phyloP scores from a whole-genome alignment of 2,329 filamentous ascomycete genomes.

The Capronia coronata region DNA sequence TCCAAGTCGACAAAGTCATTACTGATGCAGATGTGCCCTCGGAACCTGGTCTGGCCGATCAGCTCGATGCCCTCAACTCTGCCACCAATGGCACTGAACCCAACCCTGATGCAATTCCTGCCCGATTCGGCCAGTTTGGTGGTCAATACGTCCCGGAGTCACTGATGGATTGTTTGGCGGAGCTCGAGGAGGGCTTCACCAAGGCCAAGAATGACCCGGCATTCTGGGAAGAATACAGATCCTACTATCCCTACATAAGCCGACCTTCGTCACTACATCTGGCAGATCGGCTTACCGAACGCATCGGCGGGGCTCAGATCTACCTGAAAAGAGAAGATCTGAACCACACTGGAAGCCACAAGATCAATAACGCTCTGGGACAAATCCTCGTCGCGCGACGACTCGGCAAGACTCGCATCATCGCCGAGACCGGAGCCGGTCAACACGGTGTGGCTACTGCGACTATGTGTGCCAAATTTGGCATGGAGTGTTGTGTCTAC shows the following conservation, averaged over 20 bases:
- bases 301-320: constrained; percentile 88
- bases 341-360: constrained; percentile 96
- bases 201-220: constrained; percentile 75
- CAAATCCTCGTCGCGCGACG: constrained; percentile 81
- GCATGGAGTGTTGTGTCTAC: constrained; percentile 95
- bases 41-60: constrained; percentile 68
- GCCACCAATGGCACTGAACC: constrained; percentile 41
- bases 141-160: constrained; percentile 97
- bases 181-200: constrained; percentile 88
- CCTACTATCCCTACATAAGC: constrained; percentile 96
- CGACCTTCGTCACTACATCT: constrained; percentile 86
- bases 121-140: constrained; percentile 90
- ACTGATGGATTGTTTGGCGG: constrained; percentile 88
- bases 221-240: constrained; percentile 96
- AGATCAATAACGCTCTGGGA: constrained; percentile 97
- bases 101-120: constrained; percentile 57
- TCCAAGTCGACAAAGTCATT: constrained; percentile 64
- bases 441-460: constrained; percentile 98
- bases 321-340: constrained; percentile 97
- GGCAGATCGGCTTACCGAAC: constrained; percentile 78
- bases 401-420: constrained; percentile 92
- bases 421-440: constrained; percentile 93
- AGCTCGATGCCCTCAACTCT: constrained; percentile 71
- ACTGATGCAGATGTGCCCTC: constrained; percentile 49
- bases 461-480: constrained; percentile 95